A percentile compares a stretch with the other conserved stretches of the same genome.
Evolutionary conservation across 148 eudicot genomes (phyloP).

Genomic region (Pharnaceum exiguum): DNA sequence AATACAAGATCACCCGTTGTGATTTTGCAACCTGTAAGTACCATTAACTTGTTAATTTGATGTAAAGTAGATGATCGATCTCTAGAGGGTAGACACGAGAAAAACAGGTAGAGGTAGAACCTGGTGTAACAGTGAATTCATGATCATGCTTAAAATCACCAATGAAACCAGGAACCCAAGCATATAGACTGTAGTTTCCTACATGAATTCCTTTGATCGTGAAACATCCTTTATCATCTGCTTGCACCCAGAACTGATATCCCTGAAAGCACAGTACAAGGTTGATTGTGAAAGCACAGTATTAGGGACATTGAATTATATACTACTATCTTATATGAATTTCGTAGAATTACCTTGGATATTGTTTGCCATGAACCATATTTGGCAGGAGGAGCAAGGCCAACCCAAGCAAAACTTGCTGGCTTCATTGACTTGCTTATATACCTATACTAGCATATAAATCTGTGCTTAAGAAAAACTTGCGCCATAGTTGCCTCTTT

Average conservation of each 20-base stretch:
- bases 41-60: background rate
- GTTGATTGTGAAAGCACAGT: background rate
- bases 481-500: background rate
- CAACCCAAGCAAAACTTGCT: conserved; percentile 39
- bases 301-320: background rate
- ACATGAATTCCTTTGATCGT: conserved; percentile 30
- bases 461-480: too few species aligned
- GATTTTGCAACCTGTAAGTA: conserved; percentile 38
- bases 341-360: conserved; percentile 30
- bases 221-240: conserved; percentile 38
- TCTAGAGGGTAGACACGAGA: background rate
- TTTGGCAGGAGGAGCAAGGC: conserved; percentile 40
- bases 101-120: conserved; percentile 14
- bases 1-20: conserved; percentile 33
- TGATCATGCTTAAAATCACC: conserved; percentile 35
- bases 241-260: conserved; percentile 47
- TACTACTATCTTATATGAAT: too few species aligned
- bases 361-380: conserved; percentile 47
- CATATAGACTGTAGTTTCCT: conserved; percentile 43
- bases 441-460: too few species aligned
- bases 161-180: conserved; percentile 46
- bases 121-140: conserved; percentile 21
- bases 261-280: conserved; percentile 21
- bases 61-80: background rate
- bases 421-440: conserved; percentile 10